These are phyloP conservation scores for Apiotrichum laibachii DNA, from an alignment of 1,284 basidiomycete species.

Conservation along the genomic window DNA sequence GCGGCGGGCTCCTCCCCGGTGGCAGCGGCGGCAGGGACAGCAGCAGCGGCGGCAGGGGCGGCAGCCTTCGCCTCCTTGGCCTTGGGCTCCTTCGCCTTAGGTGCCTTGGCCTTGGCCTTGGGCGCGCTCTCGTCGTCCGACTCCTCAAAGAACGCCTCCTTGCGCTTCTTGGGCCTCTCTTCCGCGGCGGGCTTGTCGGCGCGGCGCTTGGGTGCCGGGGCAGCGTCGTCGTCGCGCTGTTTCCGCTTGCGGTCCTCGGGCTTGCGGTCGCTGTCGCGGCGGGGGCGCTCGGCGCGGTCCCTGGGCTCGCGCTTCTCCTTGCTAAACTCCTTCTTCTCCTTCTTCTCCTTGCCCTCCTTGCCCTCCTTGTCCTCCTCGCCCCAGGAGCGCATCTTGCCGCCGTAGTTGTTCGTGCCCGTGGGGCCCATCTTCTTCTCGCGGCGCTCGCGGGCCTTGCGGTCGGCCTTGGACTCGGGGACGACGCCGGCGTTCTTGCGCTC, in stretches of 20 bases:
- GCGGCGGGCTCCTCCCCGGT: conserved; percentile 1
- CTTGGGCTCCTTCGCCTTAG: not conserved
- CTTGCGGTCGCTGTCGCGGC: not conserved
- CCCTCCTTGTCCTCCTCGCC: conserved; percentile 20
- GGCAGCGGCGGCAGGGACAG: not conserved
- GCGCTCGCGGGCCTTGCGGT: conserved; percentile 28
- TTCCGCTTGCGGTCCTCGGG: not conserved
- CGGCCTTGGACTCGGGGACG: conserved; percentile 31
- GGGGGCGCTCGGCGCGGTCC: not conserved
- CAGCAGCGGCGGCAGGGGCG: not conserved
- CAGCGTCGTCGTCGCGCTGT: not conserved
- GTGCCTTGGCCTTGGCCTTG: not conserved
- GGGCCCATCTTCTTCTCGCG: conserved; percentile 35
- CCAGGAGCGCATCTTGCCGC: conserved; percentile 35
- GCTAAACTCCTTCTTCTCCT: conserved; percentile 3
- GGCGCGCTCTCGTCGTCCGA: conserved; percentile 2
- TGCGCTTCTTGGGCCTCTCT: conserved; percentile 9
- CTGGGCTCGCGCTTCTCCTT: conserved; percentile 7
- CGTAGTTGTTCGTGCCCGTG: conserved; percentile 35
- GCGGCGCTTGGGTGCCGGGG: not conserved
- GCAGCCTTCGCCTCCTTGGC: too few species aligned
- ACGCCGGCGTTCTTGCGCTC: conserved; percentile 41
- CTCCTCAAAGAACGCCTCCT: conserved; percentile 3
- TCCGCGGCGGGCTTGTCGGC: not conserved
- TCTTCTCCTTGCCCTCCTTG: not conserved